These are phyloP conservation scores for Millerozyma miso DNA, from an alignment of 805 yeast species.

Conservation along the genomic window DNA sequence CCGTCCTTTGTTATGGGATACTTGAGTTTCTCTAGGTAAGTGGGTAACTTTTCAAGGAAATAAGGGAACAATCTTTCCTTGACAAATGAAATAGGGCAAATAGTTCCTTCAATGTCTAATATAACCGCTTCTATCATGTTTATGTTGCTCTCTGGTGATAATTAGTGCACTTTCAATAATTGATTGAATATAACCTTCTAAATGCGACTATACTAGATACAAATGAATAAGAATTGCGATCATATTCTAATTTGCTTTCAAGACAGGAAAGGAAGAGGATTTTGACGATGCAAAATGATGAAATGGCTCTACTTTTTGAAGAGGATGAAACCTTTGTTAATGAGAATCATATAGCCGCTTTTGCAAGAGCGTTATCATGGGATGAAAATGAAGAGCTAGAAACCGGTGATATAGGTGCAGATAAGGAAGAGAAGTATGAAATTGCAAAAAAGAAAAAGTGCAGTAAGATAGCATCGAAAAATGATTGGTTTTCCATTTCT, in stretches of 20 bases:
- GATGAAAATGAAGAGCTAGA: constrained; percentile 18
- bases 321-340: constrained; percentile 27
- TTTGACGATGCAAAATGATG: neutral
- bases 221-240: too few relatives aligned
- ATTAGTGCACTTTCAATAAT: neutral
- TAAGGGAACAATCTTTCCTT: constrained; percentile 75
- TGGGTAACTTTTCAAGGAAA: constrained; percentile 52
- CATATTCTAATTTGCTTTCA: too few relatives aligned
- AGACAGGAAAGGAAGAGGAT: too few relatives aligned
- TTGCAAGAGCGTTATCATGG: constrained; percentile 38
- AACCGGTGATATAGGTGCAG: neutral
- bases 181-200: neutral
- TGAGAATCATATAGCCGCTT: constrained; percentile 34
- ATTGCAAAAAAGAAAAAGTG: constrained; percentile 1
- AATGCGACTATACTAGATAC: too few relatives aligned
- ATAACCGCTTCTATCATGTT: constrained; percentile 24
- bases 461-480: constrained; percentile 19
- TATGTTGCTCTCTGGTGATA: neutral
- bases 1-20: constrained; percentile 27
- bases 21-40: constrained; percentile 21
- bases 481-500: constrained; percentile 22
- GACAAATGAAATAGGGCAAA: constrained; percentile 88
- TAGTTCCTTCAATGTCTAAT: constrained; percentile 88
- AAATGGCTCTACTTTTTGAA: constrained; percentile 9
- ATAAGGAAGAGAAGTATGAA: constrained; percentile 1